Percentiles rank a stretch among this genome's conserved stretches.
phyloP scores from a whole-genome alignment of 1,284 basidiomycete genomes.

The Porodaedalea pini region DNA sequence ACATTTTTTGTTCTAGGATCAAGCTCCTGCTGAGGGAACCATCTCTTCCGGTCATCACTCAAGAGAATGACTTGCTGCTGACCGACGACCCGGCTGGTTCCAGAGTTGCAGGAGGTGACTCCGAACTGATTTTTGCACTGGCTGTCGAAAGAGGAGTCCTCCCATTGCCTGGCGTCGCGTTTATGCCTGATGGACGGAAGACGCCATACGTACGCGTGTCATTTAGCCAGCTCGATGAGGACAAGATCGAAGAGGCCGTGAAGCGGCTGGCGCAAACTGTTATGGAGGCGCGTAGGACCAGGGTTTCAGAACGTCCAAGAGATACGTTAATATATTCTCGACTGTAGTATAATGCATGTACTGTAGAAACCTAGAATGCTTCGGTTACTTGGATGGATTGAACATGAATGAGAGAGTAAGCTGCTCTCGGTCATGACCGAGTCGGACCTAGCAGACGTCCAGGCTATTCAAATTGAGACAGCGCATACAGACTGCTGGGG shows the following conservation, averaged over 20 bases:
- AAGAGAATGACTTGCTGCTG: slow-evolving; percentile 33
- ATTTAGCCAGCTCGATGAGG: slow-evolving; percentile 72
- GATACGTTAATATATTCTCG: too few relatives aligned
- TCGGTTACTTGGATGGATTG: too few relatives aligned
- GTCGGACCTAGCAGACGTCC: too few relatives aligned
- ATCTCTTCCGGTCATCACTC: slow-evolving; percentile 28
- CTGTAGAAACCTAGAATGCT: too few relatives aligned
- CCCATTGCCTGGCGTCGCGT: slow-evolving; percentile 79
- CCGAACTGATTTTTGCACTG: slow-evolving; percentile 72
- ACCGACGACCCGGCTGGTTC: too few relatives aligned
- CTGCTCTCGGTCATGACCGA: too few relatives aligned
- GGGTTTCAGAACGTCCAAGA: too few relatives aligned
- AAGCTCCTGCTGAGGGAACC: slow-evolving; percentile 46
- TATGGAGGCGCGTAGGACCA: slow-evolving; percentile 37
- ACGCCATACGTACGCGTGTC: slow-evolving; percentile 75
- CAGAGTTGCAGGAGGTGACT: slow-evolving; percentile 57
- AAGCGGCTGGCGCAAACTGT: slow-evolving; percentile 63
- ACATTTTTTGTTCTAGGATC: slow-evolving; percentile 47
- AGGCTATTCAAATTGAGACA: too few relatives aligned
- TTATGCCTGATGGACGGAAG: slow-evolving; percentile 67
- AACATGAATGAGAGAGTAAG: too few relatives aligned
- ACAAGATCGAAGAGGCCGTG: slow-evolving; percentile 73
- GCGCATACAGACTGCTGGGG: too few relatives aligned
- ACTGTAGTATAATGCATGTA: too few relatives aligned
- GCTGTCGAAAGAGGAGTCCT: slow-evolving; percentile 83